Evolutionary conservation across 805 yeast species (phyloP).

Genomic region (Yamadazyma endophytica): DNA sequence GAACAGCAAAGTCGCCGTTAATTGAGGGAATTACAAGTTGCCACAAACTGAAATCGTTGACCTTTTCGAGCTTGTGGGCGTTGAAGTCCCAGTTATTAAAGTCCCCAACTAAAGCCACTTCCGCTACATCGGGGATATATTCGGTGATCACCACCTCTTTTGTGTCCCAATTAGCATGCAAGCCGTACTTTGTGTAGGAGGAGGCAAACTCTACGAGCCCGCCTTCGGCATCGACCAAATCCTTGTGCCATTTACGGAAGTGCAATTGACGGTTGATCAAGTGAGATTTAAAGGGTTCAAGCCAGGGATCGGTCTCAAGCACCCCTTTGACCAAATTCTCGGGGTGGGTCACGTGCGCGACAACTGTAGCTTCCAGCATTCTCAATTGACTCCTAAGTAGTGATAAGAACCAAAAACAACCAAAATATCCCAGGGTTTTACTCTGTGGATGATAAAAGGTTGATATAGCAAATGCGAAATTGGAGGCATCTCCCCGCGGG

Average conservation of each 20-base stretch:
- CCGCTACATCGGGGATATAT: conserved; percentile 85
- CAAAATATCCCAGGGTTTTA: no score
- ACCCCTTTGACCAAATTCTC: conserved; percentile 44
- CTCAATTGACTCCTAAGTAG: no score
- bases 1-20: conserved; percentile 58
- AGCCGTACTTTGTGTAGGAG: conserved; percentile 72
- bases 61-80: conserved; percentile 48
- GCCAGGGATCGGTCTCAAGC: conserved; percentile 79
- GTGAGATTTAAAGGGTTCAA: conserved; percentile 70
- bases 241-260: conserved; percentile 60
- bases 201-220: conserved; percentile 61
- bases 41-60: conserved; percentile 71
- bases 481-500: no score
- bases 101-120: conserved; percentile 83
- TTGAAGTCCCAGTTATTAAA: conserved; percentile 78
- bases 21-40: conserved; percentile 53
- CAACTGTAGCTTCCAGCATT: no score
- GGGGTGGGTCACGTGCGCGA: no score
- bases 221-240: conserved; percentile 55
- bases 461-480: no score
- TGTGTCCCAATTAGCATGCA: conserved; percentile 54
- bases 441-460: no score
- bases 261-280: conserved; percentile 62
- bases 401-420: no score
- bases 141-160: conserved; percentile 64